phyloP scores from a whole-genome alignment of 305 asterid genomes.

The Solanum aculeatissimum region DNA sequence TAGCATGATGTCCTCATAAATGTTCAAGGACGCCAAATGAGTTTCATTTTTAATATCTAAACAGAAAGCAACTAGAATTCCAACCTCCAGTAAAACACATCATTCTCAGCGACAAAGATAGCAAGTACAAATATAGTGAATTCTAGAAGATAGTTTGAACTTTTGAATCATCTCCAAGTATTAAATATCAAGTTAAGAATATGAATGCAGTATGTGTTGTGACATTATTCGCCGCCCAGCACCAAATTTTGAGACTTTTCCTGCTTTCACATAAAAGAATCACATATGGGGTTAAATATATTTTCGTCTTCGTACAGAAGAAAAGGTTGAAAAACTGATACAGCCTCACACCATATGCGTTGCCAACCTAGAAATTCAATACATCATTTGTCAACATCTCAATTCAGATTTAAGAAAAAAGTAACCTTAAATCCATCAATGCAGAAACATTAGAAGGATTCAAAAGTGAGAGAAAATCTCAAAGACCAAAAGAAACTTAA shows the following conservation, averaged over 20 bases:
- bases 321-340: slow-evolving; percentile 84
- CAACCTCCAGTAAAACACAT: neutral
- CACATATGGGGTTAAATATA: slow-evolving; percentile 66
- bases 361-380: slow-evolving; percentile 90
- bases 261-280: slow-evolving; percentile 53
- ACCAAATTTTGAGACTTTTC: slow-evolving; percentile 9
- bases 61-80: neutral
- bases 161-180: neutral
- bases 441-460: slow-evolving; percentile 53
- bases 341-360: slow-evolving; percentile 96
- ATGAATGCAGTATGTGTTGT: neutral
- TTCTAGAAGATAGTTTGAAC: neutral
- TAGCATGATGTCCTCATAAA: neutral
- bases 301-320: slow-evolving; percentile 72
- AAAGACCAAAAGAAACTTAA: slow-evolving; percentile 51
- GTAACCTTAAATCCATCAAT: slow-evolving; percentile 64
- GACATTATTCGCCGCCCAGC: neutral
- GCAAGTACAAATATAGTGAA: neutral
- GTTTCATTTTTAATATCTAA: neutral
- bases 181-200: neutral
- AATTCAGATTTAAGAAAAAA: slow-evolving; percentile 50
- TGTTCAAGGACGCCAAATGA: neutral
- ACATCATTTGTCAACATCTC: slow-evolving; percentile 78
- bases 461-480: slow-evolving; percentile 44
- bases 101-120: neutral